Conservation (phyloP, 176 grass and related monocot species). For the Oryza meridionalis region DNA sequence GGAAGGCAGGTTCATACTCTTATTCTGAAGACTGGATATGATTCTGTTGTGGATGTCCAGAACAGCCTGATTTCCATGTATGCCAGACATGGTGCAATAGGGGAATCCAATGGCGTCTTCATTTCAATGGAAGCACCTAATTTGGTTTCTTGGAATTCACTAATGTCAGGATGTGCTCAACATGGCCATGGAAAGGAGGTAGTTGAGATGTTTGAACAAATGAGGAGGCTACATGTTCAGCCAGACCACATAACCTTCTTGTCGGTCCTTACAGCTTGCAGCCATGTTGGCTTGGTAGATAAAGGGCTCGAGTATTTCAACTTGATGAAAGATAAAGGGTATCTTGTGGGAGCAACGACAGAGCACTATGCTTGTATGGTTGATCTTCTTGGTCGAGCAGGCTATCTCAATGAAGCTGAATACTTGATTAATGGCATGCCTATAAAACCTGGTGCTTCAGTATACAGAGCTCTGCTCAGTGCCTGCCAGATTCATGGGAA, state of each 20-base stretch:
- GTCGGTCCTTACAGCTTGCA: conserved; percentile 48
- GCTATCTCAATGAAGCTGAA: conserved; percentile 50
- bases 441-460: conserved; percentile 32
- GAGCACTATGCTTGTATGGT: conserved; percentile 49
- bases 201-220: conserved; percentile 46
- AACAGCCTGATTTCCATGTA: conserved; percentile 44
- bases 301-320: conserved; percentile 41
- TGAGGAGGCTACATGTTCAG: conserved; percentile 34
- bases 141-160: conserved; percentile 52
- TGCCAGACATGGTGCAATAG: conserved; percentile 41
- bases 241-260: conserved; percentile 48
- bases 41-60: conserved; percentile 24
- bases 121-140: conserved; percentile 26
- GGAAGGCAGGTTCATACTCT: conserved; percentile 49
- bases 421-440: conserved; percentile 42
- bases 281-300: conserved; percentile 40
- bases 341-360: conserved; percentile 4
- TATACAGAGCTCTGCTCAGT: conserved; percentile 46
- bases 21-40: conserved; percentile 39
- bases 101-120: conserved; percentile 28
- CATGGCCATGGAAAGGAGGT: conserved; percentile 45
- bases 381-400: conserved; percentile 53
- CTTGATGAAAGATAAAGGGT: conserved; percentile 23
- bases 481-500: conserved; percentile 51
- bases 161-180: conserved; percentile 38